Evolutionary conservation across 257 asterid species (phyloP), one percentile per base, ranked within the genome.

Genomic region (Primulina tabacum): DNA sequence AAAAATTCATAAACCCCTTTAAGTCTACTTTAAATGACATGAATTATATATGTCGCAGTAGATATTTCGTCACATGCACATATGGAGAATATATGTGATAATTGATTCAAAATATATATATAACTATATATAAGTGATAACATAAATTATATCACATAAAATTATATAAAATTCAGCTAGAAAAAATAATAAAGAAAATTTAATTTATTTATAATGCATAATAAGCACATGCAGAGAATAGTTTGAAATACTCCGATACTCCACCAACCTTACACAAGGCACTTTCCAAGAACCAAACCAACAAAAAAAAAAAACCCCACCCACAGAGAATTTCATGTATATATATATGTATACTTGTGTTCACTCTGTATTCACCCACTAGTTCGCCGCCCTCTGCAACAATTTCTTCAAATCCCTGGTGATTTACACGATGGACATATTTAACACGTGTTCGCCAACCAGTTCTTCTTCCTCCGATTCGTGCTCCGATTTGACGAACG

Each of bases 271-370:
- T 73, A 80, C 90, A 84, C 53, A 0, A 70, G 82, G 85, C 81
- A 86, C 28, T 72, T 90, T 88, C 95, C 86, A 63, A 83, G 97
- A 90, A 88, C 86, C 75, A 76, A 35, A 79, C 63, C 92, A 12
- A 88, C 82, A 88, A 82, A 87, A 68, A 24, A 24, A 24, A 24
- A 24, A 24, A 21, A 21, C 24, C 26, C 26, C 26, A 24, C 26
- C 26, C 26, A 24, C 26, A 0, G 26, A 24, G 26, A 24, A 24
- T 24, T 24, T 24, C 26, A 24, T 24, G 26, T 24, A 24, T 24
- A 24, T 24, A 24, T 24, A 24, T 21, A 28, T 28, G 1, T 68
- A 73, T 75, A 77, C 67, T 70, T 52, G 52, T 62, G 59, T 28
- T 70, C 59, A 47, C 77, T 59, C 64, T 37, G 7, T 14, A 69